Evolutionary conservation across 495 filamentous ascomycete genomes (phyloP).

Genomic region (Lepidopterella palustris): DNA sequence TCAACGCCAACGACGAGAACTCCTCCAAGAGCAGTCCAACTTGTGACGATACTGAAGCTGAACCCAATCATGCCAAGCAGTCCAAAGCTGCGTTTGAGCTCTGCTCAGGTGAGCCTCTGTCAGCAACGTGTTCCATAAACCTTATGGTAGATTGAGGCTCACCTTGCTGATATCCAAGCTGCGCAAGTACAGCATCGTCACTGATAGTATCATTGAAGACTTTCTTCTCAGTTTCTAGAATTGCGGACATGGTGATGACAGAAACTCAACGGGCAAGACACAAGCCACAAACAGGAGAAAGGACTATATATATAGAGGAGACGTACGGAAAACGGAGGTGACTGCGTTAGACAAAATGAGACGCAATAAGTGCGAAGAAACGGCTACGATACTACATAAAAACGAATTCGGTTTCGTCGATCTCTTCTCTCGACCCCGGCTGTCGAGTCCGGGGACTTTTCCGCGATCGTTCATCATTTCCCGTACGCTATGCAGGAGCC

Average conservation of each 20-base stretch:
- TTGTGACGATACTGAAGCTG: constrained; percentile 53
- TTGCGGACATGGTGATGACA: neutral
- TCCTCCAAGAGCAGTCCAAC: constrained; percentile 51
- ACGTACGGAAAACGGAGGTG: neutral
- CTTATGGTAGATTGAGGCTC: neutral
- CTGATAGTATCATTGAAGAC: constrained; percentile 15
- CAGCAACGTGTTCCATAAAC: neutral
- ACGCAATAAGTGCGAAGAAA: neutral
- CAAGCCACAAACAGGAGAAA: neutral
- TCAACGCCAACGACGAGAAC: constrained; percentile 52
- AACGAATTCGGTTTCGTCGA: neutral
- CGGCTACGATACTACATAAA: neutral
- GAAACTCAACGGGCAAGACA: neutral
- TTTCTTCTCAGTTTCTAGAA: constrained; percentile 8
- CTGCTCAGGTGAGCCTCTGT: no score
- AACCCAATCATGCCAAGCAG: constrained; percentile 55
- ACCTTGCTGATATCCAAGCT: constrained; percentile 45
- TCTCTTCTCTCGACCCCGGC: neutral
- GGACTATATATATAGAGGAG: neutral
- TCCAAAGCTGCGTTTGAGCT: constrained; percentile 53
- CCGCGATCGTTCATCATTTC: neutral
- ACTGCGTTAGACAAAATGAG: neutral
- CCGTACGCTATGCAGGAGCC: neutral
- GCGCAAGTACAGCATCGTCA: constrained; percentile 27
- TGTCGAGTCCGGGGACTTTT: neutral